These are phyloP conservation scores for Capsicum pubescens DNA, from an alignment of 257 asterid species.

Conservation along the genomic window DNA sequence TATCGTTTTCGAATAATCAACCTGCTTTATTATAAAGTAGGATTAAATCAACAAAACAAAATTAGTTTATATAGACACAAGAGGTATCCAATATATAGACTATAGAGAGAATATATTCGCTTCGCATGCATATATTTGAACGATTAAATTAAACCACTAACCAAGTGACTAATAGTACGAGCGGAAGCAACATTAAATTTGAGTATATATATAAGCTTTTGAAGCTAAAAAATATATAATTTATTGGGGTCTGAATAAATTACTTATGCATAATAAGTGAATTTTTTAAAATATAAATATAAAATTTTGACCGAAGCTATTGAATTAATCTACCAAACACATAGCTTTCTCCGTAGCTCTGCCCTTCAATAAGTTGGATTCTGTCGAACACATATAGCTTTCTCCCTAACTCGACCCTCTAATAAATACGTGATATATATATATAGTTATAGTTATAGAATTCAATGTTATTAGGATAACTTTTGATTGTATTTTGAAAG, in stretches of 20 bases:
- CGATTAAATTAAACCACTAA: not conserved
- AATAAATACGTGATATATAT: too few species aligned
- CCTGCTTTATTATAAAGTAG: slow-evolving; percentile 39
- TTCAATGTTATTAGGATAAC: not conserved
- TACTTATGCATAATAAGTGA: not conserved
- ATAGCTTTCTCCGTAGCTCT: not conserved
- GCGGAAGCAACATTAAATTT: not conserved
- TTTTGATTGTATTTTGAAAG: not conserved
- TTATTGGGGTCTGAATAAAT: not conserved
- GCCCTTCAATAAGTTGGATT: not conserved
- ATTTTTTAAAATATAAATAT: not conserved
- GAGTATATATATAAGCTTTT: not conserved
- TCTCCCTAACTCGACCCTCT: too few species aligned
- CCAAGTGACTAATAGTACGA: not conserved
- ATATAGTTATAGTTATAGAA: not conserved
- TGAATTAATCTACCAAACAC: too few species aligned
- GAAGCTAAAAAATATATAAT: not conserved
- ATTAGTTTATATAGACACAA: not conserved
- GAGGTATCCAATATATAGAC: not conserved
- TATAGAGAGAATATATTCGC: not conserved
- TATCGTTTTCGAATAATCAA: slow-evolving; percentile 55
- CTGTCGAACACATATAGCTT: too few species aligned
- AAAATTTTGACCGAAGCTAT: not conserved
- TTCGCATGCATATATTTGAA: not conserved
- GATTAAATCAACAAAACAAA: not conserved